A percentile compares a stretch with the other conserved stretches of the same genome.
Conservation (phyloP, 2,329 filamentous ascomycete genomes). For the Dryadomyces sulphureus region DNA sequence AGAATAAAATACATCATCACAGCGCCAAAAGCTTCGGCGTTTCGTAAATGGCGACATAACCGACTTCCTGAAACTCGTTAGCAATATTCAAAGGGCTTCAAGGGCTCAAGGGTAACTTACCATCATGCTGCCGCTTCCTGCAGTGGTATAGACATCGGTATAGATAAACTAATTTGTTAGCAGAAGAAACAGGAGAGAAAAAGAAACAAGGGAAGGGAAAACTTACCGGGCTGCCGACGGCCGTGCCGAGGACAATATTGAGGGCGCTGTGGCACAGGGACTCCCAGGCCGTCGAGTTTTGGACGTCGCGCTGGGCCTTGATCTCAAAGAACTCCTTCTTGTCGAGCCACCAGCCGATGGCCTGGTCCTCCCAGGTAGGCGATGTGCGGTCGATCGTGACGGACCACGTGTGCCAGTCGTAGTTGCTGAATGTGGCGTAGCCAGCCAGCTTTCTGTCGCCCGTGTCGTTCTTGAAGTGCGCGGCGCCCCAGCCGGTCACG, state of each 20-base stretch:
- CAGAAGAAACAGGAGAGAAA: not conserved
- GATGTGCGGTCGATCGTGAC: slow-evolving; percentile 32
- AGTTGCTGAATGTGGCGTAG: slow-evolving; percentile 21
- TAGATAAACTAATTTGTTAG: not conserved
- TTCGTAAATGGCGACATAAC: slow-evolving; percentile 15
- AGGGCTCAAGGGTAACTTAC: not conserved
- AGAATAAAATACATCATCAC: too few relatives aligned
- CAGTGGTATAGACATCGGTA: slow-evolving; percentile 20
- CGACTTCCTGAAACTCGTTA: slow-evolving; percentile 10
- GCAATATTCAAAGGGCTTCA: not conserved
- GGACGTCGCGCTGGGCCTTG: slow-evolving; percentile 23
- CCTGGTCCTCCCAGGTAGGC: slow-evolving; percentile 30
- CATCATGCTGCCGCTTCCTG: slow-evolving; percentile 15
- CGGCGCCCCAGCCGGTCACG: slow-evolving; percentile 29
- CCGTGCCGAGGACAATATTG: slow-evolving; percentile 36
- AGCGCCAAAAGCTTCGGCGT: too few relatives aligned
- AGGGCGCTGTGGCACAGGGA: slow-evolving; percentile 30
- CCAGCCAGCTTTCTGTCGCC: too few relatives aligned
- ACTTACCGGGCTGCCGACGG: slow-evolving; percentile 32
- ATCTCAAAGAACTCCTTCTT: slow-evolving; percentile 26
- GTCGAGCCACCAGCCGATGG: slow-evolving; percentile 31
- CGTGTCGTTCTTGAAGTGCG: slow-evolving; percentile 28
- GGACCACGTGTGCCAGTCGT: slow-evolving; percentile 32
- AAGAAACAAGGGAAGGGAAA: not conserved
- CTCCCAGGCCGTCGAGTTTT: slow-evolving; percentile 27